These are phyloP conservation scores for Amanita pseudoporphyria DNA, from an alignment of 768 basidiomycete genomes.

Conservation along the genomic window DNA sequence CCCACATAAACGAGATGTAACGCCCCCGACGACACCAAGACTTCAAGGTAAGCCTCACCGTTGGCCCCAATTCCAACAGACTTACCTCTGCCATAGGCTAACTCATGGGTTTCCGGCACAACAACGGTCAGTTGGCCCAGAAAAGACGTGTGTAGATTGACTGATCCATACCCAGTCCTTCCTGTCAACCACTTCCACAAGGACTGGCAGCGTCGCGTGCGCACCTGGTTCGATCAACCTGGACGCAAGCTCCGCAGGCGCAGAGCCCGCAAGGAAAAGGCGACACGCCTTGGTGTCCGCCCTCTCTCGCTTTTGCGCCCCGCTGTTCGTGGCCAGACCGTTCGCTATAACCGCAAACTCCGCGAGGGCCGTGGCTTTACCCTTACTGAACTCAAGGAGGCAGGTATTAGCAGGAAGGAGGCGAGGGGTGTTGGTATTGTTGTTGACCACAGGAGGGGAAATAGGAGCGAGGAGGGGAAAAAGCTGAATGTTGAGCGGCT, in stretches of 20 bases:
- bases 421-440: conserved; percentile 89
- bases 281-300: conserved; percentile 83
- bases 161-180: conserved; percentile 46
- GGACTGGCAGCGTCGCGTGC: conserved; percentile 96
- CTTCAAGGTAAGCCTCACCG: conserved; percentile 26
- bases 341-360: conserved; percentile 97
- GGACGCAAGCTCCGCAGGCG: conserved; percentile 96
- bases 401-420: conserved; percentile 89
- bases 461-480: conserved; percentile 95
- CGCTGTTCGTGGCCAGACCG: conserved; percentile 91
- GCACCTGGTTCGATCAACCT: conserved; percentile 99
- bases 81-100: conserved; percentile 25
- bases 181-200: conserved; percentile 95
- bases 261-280: conserved; percentile 85
- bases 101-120: conserved; percentile 71
- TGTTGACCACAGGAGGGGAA: conserved; percentile 95
- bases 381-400: conserved; percentile 88
- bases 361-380: conserved; percentile 98
- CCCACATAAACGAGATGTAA: conserved; percentile 21
- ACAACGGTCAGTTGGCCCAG: conserved; percentile 52
- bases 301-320: conserved; percentile 90
- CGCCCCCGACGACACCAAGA: conserved; percentile 36
- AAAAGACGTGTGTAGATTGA: conserved; percentile 6
- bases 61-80: background rate
- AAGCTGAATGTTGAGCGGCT: conserved; percentile 90